A percentile compares a stretch with the other conserved stretches of the same genome.
Evolutionary conservation across 148 eudicot genomes (phyloP).

Genomic region (Diospyros lotus): DNA sequence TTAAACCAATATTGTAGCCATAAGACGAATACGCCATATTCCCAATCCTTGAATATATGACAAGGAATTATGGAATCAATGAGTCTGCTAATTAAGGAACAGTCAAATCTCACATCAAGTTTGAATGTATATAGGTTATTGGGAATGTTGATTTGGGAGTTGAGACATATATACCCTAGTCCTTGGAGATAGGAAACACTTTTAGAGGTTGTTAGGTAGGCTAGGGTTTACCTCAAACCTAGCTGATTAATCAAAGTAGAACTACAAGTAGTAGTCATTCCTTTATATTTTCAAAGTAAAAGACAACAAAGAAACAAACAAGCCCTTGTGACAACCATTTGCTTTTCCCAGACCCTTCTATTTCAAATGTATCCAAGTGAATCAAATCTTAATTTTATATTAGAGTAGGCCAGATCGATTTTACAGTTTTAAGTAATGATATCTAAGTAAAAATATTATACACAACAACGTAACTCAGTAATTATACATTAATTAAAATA

Average conservation of each 20-base stretch:
- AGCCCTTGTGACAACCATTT: slow-evolving; percentile 63
- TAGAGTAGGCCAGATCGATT: no score
- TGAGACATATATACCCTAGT: background rate
- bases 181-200: slow-evolving; percentile 14
- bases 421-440: no score
- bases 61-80: background rate
- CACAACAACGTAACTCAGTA: no score
- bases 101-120: slow-evolving; percentile 14
- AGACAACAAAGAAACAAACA: slow-evolving; percentile 73
- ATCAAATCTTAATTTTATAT: slow-evolving; percentile 11
- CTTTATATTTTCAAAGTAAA: slow-evolving; percentile 19
- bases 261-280: no score
- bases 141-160: slow-evolving; percentile 1
- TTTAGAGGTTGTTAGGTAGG: background rate
- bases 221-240: slow-evolving; percentile 5
- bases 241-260: no score
- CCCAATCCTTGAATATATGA: slow-evolving; percentile 10
- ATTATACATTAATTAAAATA: no score
- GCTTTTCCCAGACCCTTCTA: slow-evolving; percentile 61
- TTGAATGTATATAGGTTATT: background rate
- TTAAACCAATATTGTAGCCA: background rate
- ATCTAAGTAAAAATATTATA: no score
- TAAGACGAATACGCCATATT: slow-evolving; percentile 23
- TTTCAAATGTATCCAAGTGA: slow-evolving; percentile 19
- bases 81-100: background rate